Base-by-base conservation (phyloP, 495 filamentous ascomycete species). In the Podospora fimiseda region DNA sequence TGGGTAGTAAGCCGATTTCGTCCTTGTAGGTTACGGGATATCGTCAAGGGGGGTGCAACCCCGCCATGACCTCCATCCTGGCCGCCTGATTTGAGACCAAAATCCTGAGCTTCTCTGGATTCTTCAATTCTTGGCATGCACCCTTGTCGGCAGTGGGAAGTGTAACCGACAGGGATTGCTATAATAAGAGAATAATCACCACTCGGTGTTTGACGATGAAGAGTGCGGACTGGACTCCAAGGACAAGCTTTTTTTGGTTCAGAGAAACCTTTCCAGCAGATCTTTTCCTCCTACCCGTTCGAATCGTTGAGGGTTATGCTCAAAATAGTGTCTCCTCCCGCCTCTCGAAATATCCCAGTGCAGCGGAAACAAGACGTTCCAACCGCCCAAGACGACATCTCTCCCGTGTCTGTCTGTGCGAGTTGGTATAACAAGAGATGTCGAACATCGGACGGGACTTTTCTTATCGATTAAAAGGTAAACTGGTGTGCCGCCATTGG, bases 371-470 rank as follows among this genome's bases (percentile, higher is more conserved):
- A 50, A 40, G 36, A n/a, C 27, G 14, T 53, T 60, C 61, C 61
- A 63, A 58, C 58, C 61, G 61, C 58, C 55, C 37, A 46, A 49
- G 30, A 18, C 36, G 36, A 11, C 4, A 13, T 13, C 37, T 18
- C 42, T 40, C 54, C 16, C 15, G 33, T 22, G n/a, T 27, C 38
- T 46, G 44, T 43, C 20, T 39, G 27, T 19, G 43, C 30, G 21
- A 48, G 48, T 14, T 37, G 13, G n/a, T n/a, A n/a, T n/a, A n/a
- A n/a, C n/a, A 30, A 13, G 21, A 42, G 21, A 37, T 23, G 22
- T n/a, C 41, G 21, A 40, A 47, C 16, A 20, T 37, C 24, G 14
- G 44, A 36, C 23, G 44, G 23, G 33, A 22, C 21, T 30, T 47
- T 30, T 47, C 44, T 47, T 41, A 47, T 9, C 21, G 23, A 33